These are phyloP conservation scores for Wickerhamiella azyma DNA, from an alignment of 805 yeast species.

Conservation along the genomic window DNA sequence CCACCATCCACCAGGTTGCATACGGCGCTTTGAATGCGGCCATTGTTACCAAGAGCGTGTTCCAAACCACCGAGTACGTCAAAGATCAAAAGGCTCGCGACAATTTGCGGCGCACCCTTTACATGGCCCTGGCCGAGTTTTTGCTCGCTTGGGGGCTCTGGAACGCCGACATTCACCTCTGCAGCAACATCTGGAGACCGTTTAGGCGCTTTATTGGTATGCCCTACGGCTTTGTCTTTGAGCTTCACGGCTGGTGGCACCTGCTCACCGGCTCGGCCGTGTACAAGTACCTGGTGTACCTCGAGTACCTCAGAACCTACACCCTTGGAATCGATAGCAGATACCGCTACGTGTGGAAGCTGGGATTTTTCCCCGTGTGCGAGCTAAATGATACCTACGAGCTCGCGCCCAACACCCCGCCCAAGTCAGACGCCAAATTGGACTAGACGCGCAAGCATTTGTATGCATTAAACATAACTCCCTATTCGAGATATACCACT, in stretches of 20 bases:
- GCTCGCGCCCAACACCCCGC: neutral
- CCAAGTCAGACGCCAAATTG: neutral
- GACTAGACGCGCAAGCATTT: neutral
- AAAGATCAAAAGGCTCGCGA: constrained; percentile 33
- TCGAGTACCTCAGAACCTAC: constrained; percentile 60
- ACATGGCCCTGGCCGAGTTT: constrained; percentile 48
- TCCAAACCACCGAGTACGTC: constrained; percentile 40
- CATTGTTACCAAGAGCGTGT: constrained; percentile 48
- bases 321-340: constrained; percentile 42
- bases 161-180: constrained; percentile 79
- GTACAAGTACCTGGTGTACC: constrained; percentile 66
- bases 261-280: constrained; percentile 58
- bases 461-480: no score
- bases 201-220: constrained; percentile 56
- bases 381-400: constrained; percentile 3
- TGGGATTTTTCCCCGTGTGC: constrained; percentile 33
- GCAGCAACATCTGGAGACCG: constrained; percentile 39
- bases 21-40: constrained; percentile 68
- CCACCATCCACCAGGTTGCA: constrained; percentile 77
- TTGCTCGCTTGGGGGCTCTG: constrained; percentile 67
- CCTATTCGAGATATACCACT: no score
- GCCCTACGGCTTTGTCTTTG: constrained; percentile 76
- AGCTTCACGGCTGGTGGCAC: constrained; percentile 98
- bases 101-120: constrained; percentile 43
- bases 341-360: constrained; percentile 45